A percentile compares a stretch with the other conserved stretches of the same genome.
Evolutionary conservation across 371 early-diverging fungal genomes (phyloP).

Genomic region (Mortierella sp.): DNA sequence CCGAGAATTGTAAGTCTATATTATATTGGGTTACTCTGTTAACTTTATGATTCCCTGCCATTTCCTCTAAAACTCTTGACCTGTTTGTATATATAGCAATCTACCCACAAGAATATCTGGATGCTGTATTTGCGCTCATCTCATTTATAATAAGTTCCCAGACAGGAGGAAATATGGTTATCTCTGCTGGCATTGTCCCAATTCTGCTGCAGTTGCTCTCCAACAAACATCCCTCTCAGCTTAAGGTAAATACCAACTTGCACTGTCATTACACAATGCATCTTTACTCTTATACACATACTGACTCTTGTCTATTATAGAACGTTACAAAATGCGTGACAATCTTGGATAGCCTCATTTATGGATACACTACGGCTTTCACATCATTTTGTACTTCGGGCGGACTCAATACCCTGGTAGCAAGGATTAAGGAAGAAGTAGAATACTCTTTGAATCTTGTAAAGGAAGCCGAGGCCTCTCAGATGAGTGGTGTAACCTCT

Average conservation of each 20-base stretch:
- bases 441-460: slow-evolving; percentile 59
- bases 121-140: slow-evolving; percentile 86
- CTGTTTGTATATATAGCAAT: slow-evolving; percentile 37
- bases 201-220: slow-evolving; percentile 74
- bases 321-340: slow-evolving; percentile 79
- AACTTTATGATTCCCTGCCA: too few relatives aligned
- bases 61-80: too few relatives aligned
- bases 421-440: slow-evolving; percentile 82
- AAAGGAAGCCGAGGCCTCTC: slow-evolving; percentile 37
- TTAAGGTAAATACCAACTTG: slow-evolving; percentile 61
- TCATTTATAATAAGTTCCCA: slow-evolving; percentile 82
- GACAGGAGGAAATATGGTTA: slow-evolving; percentile 90
- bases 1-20: slow-evolving; percentile 48
- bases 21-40: neutral
- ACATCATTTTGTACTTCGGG: slow-evolving; percentile 84
- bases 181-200: slow-evolving; percentile 91
- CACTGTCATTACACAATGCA: neutral
- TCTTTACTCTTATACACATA: neutral
- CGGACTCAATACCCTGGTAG: slow-evolving; percentile 84
- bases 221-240: slow-evolving; percentile 61
- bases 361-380: slow-evolving; percentile 81
- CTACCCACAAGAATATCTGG: slow-evolving; percentile 82
- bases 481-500: slow-evolving; percentile 57
- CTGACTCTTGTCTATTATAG: slow-evolving; percentile 22
- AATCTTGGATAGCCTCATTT: slow-evolving; percentile 86